A percentile compares a stretch with the other conserved stretches of the same genome.
Evolutionary conservation across 2,329 filamentous ascomycete species (phyloP).

Genomic region (Emericellopsis cladophorae): DNA sequence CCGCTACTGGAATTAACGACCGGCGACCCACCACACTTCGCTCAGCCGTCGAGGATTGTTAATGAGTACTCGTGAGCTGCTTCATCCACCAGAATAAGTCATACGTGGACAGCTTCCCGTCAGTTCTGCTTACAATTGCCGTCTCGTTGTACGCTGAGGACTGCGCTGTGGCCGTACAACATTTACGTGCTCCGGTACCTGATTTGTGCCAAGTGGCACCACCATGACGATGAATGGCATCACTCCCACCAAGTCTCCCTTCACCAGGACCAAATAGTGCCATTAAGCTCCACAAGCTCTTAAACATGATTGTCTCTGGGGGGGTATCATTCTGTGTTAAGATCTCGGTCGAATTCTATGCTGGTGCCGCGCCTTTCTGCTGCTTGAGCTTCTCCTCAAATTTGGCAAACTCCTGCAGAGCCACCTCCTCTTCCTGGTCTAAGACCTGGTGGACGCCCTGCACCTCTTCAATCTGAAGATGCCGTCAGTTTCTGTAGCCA

Average conservation of each 20-base stretch:
- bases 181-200: neutral
- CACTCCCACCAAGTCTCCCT: neutral
- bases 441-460: constrained; percentile 83
- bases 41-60: too few relatives aligned
- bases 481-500: neutral
- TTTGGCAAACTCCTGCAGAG: constrained; percentile 77
- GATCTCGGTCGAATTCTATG: neutral
- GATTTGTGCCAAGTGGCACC: too few relatives aligned
- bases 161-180: neutral
- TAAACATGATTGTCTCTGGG: neutral
- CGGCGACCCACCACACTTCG: too few relatives aligned
- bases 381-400: constrained; percentile 73
- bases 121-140: too few relatives aligned
- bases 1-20: too few relatives aligned
- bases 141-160: too few relatives aligned
- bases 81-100: too few relatives aligned
- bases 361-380: constrained; percentile 27
- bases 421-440: constrained; percentile 84
- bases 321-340: constrained; percentile 5
- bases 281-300: too few relatives aligned
- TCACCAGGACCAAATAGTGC: neutral
- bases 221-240: neutral
- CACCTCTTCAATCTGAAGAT: constrained; percentile 79
- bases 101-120: too few relatives aligned
- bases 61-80: too few relatives aligned